These are phyloP conservation scores for Stephanodiscus triporus DNA, from an alignment of 108 stramenopile species.

Conservation along the genomic window DNA sequence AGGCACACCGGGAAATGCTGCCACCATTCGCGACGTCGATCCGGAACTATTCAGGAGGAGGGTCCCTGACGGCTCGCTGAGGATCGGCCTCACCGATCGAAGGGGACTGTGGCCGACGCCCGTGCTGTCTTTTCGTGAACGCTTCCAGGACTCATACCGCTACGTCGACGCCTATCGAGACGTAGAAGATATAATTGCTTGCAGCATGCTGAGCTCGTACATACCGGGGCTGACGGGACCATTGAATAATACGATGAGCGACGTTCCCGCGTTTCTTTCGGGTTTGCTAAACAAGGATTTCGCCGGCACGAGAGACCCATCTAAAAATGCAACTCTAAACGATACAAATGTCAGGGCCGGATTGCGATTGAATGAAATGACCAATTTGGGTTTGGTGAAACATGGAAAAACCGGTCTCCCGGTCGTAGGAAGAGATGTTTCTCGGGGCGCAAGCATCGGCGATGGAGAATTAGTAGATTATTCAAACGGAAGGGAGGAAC, in stretches of 20 bases:
- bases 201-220: conserved; percentile 64
- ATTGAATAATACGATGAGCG: conserved; percentile 13
- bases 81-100: conserved; percentile 69
- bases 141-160: conserved; percentile 54
- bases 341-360: conserved; percentile 29
- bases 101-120: conserved; percentile 48
- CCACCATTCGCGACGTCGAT: conserved; percentile 42
- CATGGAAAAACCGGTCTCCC: conserved; percentile 41
- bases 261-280: conserved; percentile 19
- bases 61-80: conserved; percentile 34
- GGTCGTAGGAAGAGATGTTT: not conserved
- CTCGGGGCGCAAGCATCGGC: not conserved
- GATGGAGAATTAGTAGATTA: not conserved
- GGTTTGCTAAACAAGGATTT: conserved; percentile 20
- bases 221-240: conserved; percentile 70
- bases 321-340: too few species aligned
- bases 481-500: not conserved
- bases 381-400: conserved; percentile 52
- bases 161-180: conserved; percentile 64
- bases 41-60: conserved; percentile 46
- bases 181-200: conserved; percentile 59
- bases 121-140: too few species aligned
- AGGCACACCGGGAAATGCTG: not conserved
- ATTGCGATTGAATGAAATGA: conserved; percentile 48
- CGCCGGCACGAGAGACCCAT: too few species aligned